Base-by-base conservation (phyloP, 2,329 filamentous ascomycete species). In the Onygenales sp. region DNA sequence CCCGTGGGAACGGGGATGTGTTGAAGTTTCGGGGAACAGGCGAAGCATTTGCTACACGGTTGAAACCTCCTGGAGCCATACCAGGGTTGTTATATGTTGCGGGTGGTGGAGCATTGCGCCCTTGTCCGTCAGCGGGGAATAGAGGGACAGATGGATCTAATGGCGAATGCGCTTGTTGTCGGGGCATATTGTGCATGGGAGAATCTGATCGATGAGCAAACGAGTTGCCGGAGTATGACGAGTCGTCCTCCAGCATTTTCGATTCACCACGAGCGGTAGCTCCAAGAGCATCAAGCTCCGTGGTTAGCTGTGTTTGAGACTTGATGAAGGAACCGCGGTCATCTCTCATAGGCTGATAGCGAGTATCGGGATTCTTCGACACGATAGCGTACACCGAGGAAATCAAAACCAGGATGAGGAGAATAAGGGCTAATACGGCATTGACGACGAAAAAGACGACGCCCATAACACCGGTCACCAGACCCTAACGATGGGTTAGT, bases 311-410 rank as follows among this genome's bases (percentile, higher is more conserved):
- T 4, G 87, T 87, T 69, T 93, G 87, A 11, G 90, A 95, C 77
- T 96, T 96, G 83, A 96, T 95, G 74, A 97, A 96, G 8, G 91
- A 96, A 50, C 88, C 89, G 62, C 92, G 86, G 70, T 97, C 92
- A 64, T 97, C 92, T 52, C 87, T 86, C 91, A 97, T 96, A 63
- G 89, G 90, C 71, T 95, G 89, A 72, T 97, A 97, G 57, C 91
- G 85, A 42, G 87, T 88, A 67, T 97, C 92, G 21, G 92, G 92
- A 73, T 96, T 94, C 80, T 94, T 94, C 57, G 88, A 88, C 67
- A 89, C 82, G 65, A 96, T 83, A 46, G 88, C 87, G 60, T 92
- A 88, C 71, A 78, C 74, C 3, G 87, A 89, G 7, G 86, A 84
- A 61, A 89, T 79, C 51, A 92, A 78, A 49, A 96, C 83, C 73